These are phyloP conservation scores for Aspergillus fumigatus DNA, from an alignment of 2,329 filamentous ascomycete genomes.

Conservation along the genomic window DNA sequence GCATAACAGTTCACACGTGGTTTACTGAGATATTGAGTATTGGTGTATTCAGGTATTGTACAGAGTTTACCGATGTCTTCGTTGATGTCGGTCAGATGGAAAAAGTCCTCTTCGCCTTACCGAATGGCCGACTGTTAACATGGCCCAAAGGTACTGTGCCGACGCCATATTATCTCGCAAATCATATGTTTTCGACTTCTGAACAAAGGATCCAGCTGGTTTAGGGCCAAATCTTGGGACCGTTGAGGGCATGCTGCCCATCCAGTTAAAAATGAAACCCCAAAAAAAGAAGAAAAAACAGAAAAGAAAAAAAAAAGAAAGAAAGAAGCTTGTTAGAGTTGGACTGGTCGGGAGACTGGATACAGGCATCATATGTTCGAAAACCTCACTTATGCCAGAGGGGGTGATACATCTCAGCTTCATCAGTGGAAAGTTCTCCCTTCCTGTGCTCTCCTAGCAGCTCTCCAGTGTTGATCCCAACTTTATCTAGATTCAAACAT, in stretches of 20 bases:
- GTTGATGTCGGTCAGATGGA: background rate
- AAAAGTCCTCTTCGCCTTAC: background rate
- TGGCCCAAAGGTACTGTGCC: background rate
- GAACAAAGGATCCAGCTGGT: background rate
- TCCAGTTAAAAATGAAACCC: conserved; percentile 1
- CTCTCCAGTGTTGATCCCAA: background rate
- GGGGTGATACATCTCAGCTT: background rate
- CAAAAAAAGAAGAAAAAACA: background rate
- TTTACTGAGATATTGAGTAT: background rate
- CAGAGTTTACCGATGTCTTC: background rate
- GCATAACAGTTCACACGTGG: background rate
- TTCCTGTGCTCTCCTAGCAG: background rate
- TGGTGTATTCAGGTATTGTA: background rate
- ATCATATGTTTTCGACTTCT: background rate
- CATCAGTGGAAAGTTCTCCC: background rate
- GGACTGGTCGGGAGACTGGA: background rate
- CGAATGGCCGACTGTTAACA: background rate
- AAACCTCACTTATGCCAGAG: background rate
- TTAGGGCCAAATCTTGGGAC: background rate
- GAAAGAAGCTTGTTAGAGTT: background rate
- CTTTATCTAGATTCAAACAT: background rate
- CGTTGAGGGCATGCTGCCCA: conserved; percentile 2
- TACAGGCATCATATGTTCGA: background rate
- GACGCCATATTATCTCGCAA: too few relatives aligned
- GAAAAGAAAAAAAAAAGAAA: background rate